Conservation (phyloP, 1,284 basidiomycete genomes). For the Sporisorium iseilematis-ciliati region DNA sequence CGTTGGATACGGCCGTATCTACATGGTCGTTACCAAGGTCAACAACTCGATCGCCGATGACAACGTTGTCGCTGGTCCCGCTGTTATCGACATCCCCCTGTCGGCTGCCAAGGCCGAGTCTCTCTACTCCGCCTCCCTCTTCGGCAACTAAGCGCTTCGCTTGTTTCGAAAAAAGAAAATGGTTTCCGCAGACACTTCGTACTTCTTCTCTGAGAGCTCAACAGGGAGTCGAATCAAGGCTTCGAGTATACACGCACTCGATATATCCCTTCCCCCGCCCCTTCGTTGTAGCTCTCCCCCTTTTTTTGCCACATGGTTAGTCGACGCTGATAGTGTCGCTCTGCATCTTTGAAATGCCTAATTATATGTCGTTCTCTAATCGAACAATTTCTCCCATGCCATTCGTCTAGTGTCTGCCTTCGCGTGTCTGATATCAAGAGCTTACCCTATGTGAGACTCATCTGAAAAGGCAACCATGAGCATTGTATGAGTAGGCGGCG, state of each 20-base stretch:
- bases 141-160: neutral
- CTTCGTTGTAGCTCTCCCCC: neutral
- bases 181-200: constrained; percentile 1
- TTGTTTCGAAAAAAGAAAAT: neutral
- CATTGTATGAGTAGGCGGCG: too few relatives aligned
- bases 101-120: constrained; percentile 39
- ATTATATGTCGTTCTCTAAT: constrained; percentile 11
- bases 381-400: constrained; percentile 17
- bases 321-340: neutral
- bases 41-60: constrained; percentile 70
- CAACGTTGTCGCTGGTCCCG: constrained; percentile 73
- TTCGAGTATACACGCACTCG: constrained; percentile 2
- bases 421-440: neutral
- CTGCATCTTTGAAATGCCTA: neutral
- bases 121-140: constrained; percentile 26
- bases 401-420: neutral
- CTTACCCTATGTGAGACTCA: too few relatives aligned
- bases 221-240: neutral
- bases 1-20: constrained; percentile 70
- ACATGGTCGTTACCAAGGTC: constrained; percentile 70
- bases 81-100: constrained; percentile 69
- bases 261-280: neutral
- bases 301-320: neutral
- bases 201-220: neutral
- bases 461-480: neutral